A percentile compares a stretch with the other conserved stretches of the same genome.
Conservation (phyloP, 2,329 filamentous ascomycete species). For the Exophiala aquamarina region DNA sequence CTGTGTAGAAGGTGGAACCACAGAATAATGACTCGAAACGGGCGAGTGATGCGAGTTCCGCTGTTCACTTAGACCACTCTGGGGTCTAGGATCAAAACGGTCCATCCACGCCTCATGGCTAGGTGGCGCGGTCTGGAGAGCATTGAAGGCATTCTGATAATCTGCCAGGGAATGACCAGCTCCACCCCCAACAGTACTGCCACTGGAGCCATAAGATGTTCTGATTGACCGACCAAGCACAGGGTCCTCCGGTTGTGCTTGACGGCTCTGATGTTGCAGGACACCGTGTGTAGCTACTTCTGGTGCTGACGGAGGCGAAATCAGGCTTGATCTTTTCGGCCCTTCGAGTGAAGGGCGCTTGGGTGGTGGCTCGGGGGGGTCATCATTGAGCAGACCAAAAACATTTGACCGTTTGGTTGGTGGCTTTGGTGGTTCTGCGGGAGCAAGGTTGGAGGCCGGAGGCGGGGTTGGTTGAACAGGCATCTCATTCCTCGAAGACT, state of each 20-base stretch:
- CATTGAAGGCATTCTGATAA: constrained; percentile 14
- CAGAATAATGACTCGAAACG: constrained; percentile 23
- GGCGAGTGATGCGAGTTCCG: constrained; percentile 25
- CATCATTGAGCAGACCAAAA: constrained; percentile 50
- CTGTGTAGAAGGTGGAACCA: constrained; percentile 21
- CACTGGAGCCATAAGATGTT: constrained; percentile 13
- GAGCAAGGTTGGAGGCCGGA: constrained; percentile 15
- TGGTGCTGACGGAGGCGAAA: constrained; percentile 17
- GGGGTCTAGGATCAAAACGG: constrained; percentile 25
- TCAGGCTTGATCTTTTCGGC: constrained; percentile 23
- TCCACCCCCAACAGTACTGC: constrained; percentile 5
- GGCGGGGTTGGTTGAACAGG: constrained; percentile 1
- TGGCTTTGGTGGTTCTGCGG: constrained; percentile 24
- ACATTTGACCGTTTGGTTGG: constrained; percentile 52
- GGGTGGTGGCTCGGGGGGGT: constrained; percentile 47
- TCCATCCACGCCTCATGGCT: constrained; percentile 26
- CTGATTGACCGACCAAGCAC: constrained; percentile 5
- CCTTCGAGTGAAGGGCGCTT: constrained; percentile 46
- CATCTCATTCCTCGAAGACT: constrained; percentile 12
- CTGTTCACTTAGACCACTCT: constrained; percentile 17
- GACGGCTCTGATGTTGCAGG: constrained; percentile 4
- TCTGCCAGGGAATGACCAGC: constrained; percentile 11
- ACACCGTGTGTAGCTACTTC: constrained; percentile 2
- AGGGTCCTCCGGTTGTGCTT: constrained; percentile 6
- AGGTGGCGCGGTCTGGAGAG: constrained; percentile 13